A percentile compares a stretch with the other conserved stretches of the same genome.
Conservation (phyloP, 2,329 filamentous ascomycete genomes). For the Monosporascus sp. region DNA sequence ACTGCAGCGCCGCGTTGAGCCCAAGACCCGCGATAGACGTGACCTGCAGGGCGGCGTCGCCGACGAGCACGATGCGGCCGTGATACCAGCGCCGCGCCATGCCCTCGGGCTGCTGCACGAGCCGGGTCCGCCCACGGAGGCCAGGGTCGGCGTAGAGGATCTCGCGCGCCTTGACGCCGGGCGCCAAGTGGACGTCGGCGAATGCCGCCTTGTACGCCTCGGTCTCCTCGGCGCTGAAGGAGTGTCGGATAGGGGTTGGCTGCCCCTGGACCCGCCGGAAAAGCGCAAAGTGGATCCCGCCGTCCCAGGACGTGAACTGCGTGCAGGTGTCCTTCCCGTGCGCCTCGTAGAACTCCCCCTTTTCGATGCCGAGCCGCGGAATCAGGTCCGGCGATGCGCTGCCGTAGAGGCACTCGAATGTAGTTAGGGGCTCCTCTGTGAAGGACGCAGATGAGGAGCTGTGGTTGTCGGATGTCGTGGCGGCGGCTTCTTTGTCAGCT, state of each 20-base stretch:
- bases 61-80: background rate
- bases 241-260: background rate
- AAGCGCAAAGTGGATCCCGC: background rate
- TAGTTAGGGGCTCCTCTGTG: background rate
- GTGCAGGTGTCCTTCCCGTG: background rate
- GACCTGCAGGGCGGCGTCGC: background rate
- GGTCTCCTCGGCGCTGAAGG: background rate
- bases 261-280: background rate
- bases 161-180: background rate
- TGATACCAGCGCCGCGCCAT: background rate
- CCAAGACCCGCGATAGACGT: background rate
- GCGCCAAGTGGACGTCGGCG: background rate
- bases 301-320: background rate
- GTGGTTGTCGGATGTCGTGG: no score
- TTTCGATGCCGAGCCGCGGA: background rate
- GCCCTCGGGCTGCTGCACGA: constrained; percentile 1
- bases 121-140: background rate
- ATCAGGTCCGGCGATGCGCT: background rate
- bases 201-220: background rate
- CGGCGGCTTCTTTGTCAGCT: background rate
- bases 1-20: background rate
- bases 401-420: background rate
- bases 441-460: no score
- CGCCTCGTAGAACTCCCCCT: background rate
- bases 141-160: background rate